phyloP scores from a whole-genome alignment of 106 monocot species.

The Apostasia shenzhenica region DNA sequence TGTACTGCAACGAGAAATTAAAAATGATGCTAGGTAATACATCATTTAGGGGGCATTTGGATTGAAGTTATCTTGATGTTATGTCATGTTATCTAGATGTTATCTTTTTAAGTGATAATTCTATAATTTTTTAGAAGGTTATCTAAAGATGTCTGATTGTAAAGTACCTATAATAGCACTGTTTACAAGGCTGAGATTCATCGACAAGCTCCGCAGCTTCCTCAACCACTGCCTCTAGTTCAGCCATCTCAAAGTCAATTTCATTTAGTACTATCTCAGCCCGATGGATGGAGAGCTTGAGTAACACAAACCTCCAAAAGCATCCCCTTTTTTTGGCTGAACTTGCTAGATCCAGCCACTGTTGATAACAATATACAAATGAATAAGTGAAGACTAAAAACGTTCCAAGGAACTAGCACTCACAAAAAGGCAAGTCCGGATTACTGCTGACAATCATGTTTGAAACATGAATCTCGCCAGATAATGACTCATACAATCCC shows the following conservation, averaged over 20 bases:
- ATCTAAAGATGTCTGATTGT: background rate
- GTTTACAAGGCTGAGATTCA: conserved; percentile 44
- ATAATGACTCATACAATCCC: no score
- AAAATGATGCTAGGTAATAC: background rate
- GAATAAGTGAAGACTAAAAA: background rate
- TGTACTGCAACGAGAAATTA: conserved; percentile 34
- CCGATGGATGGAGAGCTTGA: conserved; percentile 48
- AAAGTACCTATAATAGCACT: conserved; percentile 80
- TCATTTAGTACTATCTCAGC: conserved; percentile 64
- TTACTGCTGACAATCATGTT: no score
- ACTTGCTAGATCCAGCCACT: conserved; percentile 81
- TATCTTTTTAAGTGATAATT: no score
- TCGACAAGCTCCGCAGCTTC: conserved; percentile 96
- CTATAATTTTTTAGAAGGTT: no score
- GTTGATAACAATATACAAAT: conserved; percentile 7
- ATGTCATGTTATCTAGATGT: no score
- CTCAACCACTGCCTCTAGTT: conserved; percentile 78
- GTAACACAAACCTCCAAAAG: conserved; percentile 91
- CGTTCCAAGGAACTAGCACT: no score
- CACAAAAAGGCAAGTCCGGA: no score
- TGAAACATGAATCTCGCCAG: no score
- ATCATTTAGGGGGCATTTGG: background rate
- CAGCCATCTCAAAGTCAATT: conserved; percentile 51
- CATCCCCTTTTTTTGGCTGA: conserved; percentile 62
- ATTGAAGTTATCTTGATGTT: background rate